phyloP scores from a whole-genome alignment of 805 yeast species.

The Blastobotrys americana region DNA sequence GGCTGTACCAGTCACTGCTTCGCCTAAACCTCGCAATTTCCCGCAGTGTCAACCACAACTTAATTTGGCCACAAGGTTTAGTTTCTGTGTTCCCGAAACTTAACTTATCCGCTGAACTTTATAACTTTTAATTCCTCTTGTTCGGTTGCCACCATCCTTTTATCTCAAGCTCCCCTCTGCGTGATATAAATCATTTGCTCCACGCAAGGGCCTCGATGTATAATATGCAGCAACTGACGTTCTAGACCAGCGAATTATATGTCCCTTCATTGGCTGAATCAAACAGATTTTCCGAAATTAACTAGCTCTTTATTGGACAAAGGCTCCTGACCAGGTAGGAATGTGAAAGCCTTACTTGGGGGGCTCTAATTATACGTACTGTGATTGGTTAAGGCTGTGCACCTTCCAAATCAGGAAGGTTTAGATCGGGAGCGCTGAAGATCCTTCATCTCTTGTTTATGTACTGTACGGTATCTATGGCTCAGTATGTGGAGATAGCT shows the following conservation, averaged over 20 bases:
- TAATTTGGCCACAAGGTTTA: background rate
- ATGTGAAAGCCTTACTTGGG: background rate
- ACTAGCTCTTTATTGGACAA: background rate
- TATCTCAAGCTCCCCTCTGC: no score
- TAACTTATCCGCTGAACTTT: background rate
- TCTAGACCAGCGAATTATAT: slow-evolving; percentile 5
- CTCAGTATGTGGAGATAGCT: no score
- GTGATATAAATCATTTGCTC: no score
- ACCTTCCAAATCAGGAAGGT: background rate
- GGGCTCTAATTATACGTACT: background rate
- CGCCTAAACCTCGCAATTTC: background rate
- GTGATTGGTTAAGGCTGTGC: background rate
- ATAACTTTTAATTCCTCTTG: background rate
- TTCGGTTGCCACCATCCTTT: background rate
- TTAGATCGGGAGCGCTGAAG: background rate
- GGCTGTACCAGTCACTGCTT: background rate
- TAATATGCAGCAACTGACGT: background rate
- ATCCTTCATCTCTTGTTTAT: no score
- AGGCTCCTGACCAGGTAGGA: background rate
- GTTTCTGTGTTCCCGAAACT: background rate
- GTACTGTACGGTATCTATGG: no score
- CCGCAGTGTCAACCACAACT: background rate
- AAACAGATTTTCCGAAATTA: slow-evolving; percentile 1
- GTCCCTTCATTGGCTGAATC: slow-evolving; percentile 8
- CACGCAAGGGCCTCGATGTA: slow-evolving; percentile 2